Base-by-base conservation (phyloP, 768 basidiomycete genomes). In the Leccinum boreale region DNA sequence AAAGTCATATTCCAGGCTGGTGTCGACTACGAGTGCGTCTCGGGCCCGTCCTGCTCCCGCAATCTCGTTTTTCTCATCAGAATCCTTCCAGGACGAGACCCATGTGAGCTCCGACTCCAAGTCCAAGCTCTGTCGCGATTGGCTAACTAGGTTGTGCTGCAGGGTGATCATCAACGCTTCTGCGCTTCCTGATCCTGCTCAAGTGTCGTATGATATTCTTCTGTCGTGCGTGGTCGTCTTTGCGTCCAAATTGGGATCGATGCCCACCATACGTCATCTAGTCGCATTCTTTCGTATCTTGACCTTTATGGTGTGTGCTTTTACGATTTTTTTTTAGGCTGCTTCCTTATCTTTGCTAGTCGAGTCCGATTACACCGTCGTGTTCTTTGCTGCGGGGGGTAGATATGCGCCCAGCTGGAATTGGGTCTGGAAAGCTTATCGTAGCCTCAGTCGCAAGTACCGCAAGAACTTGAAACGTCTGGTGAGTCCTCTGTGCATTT, bases 371-470 rank as follows among this genome's bases (percentile, higher is more conserved):
- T 94, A 94, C 65, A 88, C 89, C 3, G 85, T 94, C 21, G 83
- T 93, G 4, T 92, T 93, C 73, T 89, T 94, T 61, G 90, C 92
- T 26, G 88, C 92, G 2, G 92, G 90, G 24, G 83, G 83, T 7
- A 78, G 76, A 59, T 78, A 92, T 73, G 81, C 84, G 3, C 92
- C 92, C 5, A 81, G 82, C 24, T 93, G 90, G 90, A 90, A 86
- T 62, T 94, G 92, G 92, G 81, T 94, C 10, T 94, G 92, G 92
- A 92, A 90, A 66, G 89, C 90, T 1, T 93, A 93, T 70, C 80
- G 90, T 23, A 87, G 87, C 65, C 75, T 89, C 47, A 90, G 80
- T 67, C 78, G 89, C 53, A 92, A 91, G 70, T 94, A 92, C 67
- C 81, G 92, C 53, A 94, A 94, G 77, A 92, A 94, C 67, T 72